These are phyloP conservation scores for Mycena polygramma DNA, from an alignment of 768 basidiomycete genomes.

Conservation along the genomic window DNA sequence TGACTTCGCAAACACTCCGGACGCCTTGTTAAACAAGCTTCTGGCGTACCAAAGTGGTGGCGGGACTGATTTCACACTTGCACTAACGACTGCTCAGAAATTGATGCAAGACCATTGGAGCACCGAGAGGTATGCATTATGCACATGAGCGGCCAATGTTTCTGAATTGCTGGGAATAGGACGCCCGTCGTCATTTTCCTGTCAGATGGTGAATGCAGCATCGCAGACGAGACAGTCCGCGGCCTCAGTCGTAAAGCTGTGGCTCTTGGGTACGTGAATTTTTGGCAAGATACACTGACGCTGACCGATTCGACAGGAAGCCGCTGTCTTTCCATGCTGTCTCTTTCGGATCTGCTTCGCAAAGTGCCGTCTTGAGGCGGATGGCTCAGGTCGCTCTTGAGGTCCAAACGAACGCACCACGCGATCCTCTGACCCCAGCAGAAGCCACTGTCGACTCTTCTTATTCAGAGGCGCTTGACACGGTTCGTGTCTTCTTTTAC, in stretches of 20 bases:
- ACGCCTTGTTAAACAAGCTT: conserved; percentile 54
- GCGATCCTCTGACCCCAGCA: conserved; percentile 51
- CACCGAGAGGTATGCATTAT: conserved; percentile 57
- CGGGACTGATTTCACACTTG: conserved; percentile 60
- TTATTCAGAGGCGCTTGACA: conserved; percentile 61
- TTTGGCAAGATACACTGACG: not conserved
- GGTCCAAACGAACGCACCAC: conserved; percentile 56
- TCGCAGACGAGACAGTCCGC: conserved; percentile 55
- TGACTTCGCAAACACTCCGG: conserved; percentile 60
- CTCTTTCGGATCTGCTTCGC: conserved; percentile 56
- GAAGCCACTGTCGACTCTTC: conserved; percentile 54
- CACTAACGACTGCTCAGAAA: conserved; percentile 48
- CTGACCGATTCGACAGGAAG: conserved; percentile 49
- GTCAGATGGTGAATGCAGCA: conserved; percentile 65
- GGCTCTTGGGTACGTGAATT: conserved; percentile 55
- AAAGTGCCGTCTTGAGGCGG: conserved; percentile 48
- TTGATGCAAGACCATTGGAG: conserved; percentile 63
- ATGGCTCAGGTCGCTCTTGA: conserved; percentile 63
- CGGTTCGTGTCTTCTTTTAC: conserved; percentile 47
- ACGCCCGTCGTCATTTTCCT: conserved; percentile 66
- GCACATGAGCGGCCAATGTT: no score
- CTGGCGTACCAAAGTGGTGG: conserved; percentile 44
- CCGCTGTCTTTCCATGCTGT: conserved; percentile 66
- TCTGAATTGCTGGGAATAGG: conserved; percentile 39
- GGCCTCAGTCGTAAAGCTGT: conserved; percentile 57